Conservation (phyloP, 2,329 filamentous ascomycete genomes). For the Cordyceps javanica region DNA sequence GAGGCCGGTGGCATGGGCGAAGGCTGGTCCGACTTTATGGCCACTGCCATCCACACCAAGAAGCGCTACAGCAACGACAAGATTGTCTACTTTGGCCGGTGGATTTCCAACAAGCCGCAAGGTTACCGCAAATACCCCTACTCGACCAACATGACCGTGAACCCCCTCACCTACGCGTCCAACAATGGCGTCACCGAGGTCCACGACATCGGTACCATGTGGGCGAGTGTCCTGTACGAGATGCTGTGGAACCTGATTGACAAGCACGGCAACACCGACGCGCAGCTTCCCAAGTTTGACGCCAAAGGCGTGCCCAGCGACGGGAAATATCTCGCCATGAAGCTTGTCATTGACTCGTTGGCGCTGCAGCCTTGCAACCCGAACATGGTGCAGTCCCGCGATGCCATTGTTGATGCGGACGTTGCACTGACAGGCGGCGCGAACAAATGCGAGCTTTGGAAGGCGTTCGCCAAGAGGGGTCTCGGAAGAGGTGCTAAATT, state of each 20-base stretch:
- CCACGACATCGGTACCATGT: conserved; percentile 46
- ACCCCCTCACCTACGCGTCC: conserved; percentile 43
- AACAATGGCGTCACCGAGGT: conserved; percentile 32
- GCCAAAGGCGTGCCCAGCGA: conserved; percentile 42
- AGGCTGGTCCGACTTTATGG: conserved; percentile 53
- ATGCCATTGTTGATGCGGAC: conserved; percentile 52
- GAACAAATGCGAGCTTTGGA: conserved; percentile 49
- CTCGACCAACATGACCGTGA: conserved; percentile 42
- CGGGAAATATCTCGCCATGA: conserved; percentile 45
- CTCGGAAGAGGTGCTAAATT: conserved; percentile 36
- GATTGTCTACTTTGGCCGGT: conserved; percentile 44
- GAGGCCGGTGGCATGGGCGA: conserved; percentile 53
- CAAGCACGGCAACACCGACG: conserved; percentile 45
- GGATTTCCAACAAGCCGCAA: conserved; percentile 35
- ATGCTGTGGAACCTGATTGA: conserved; percentile 53
- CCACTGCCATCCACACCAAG: conserved; percentile 43
- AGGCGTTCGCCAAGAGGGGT: conserved; percentile 50
- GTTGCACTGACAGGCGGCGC: conserved; percentile 41
- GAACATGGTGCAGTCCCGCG: conserved; percentile 45
- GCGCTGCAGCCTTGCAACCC: conserved; percentile 51
- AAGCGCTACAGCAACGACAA: conserved; percentile 36
- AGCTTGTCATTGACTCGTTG: conserved; percentile 47
- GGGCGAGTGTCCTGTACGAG: conserved; percentile 49
- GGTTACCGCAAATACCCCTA: conserved; percentile 47
- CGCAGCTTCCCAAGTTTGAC: conserved; percentile 26